Base-by-base conservation (phyloP, 441 rosid genomes). In the Cnidoscolus chayamansa region DNA sequence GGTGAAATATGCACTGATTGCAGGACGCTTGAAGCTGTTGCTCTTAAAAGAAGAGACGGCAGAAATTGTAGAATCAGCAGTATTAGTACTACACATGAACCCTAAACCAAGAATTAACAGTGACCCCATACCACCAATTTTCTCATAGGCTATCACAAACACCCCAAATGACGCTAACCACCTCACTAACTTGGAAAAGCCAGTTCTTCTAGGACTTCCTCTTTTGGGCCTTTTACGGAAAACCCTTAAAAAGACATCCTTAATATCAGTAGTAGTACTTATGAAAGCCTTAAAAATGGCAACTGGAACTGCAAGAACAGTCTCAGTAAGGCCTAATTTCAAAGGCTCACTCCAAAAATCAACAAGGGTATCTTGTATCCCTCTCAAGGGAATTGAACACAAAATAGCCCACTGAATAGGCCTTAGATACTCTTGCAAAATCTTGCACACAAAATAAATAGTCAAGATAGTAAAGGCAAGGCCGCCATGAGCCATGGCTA, bases 401-500 rank as follows among this genome's bases (percentile, higher is more conserved):
- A 95, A 74, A 63, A 95, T 77, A 48, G 97, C 99, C 99, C 99
- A 95, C 69, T 91, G 99, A 79, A 95, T 87, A 47, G 99, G 93
- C 74, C 98, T 80, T 25, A 91, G 82, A 74, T 92, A 95, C 79
- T 81, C 96, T 79, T 92, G 96, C 78, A 95, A 67, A 2, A 95
- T 88, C 83, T 84, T 95, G 63, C 88, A 82, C n/a, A 84, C 87
- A 50, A 86, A 87, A 77, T 89, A 95, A 3, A 95, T 75, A n/a
- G 91, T 77, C 72, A 87, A 84, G 63, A 95, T 80, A 4, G 82
- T 76, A 63, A 95, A 86, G 31, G 89, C 98, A 31, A 95, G 87
- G 50, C 98, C 98, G 9, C 92, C 91, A 82, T 95, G 99, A 50
- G 98, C 98, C 99, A 95, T 91, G 77, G 99, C 96, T 75, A 90